Evolutionary conservation across 2,329 filamentous ascomycete genomes (phyloP).

Genomic region (Neofusicoccum parvum): DNA sequence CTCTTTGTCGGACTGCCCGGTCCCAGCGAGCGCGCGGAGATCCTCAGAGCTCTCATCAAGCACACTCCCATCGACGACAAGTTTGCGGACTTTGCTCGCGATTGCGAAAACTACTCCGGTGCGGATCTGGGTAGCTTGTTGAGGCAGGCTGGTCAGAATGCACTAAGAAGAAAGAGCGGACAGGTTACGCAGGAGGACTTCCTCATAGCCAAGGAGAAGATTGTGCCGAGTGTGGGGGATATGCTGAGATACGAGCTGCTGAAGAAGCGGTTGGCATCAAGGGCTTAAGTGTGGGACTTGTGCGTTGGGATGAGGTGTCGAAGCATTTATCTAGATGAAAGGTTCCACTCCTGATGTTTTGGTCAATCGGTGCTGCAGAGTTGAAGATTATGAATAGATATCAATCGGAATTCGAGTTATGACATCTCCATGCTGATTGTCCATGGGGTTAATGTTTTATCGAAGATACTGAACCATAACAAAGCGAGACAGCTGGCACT

Average conservation of each 20-base stretch:
- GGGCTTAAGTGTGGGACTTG: not conserved
- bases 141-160: constrained; percentile 60
- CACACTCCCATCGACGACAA: constrained; percentile 55
- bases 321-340: not conserved
- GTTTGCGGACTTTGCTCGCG: constrained; percentile 67
- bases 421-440: too few relatives aligned
- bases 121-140: constrained; percentile 64
- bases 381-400: too few relatives aligned
- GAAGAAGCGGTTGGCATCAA: constrained; percentile 48
- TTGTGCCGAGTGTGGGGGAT: constrained; percentile 58
- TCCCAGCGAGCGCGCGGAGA: constrained; percentile 78
- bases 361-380: too few relatives aligned
- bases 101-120: constrained; percentile 78
- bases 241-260: constrained; percentile 60
- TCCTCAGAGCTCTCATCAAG: constrained; percentile 69
- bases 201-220: constrained; percentile 41
- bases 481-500: too few relatives aligned
- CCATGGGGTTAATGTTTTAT: too few relatives aligned
- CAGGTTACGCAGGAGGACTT: constrained; percentile 53
- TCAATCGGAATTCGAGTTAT: too few relatives aligned
- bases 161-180: constrained; percentile 51
- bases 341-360: too few relatives aligned
- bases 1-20: constrained; percentile 87
- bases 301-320: not conserved
- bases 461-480: too few relatives aligned